Base-by-base conservation (phyloP, 2,329 filamentous ascomycete species). In the Neonectria faginata region DNA sequence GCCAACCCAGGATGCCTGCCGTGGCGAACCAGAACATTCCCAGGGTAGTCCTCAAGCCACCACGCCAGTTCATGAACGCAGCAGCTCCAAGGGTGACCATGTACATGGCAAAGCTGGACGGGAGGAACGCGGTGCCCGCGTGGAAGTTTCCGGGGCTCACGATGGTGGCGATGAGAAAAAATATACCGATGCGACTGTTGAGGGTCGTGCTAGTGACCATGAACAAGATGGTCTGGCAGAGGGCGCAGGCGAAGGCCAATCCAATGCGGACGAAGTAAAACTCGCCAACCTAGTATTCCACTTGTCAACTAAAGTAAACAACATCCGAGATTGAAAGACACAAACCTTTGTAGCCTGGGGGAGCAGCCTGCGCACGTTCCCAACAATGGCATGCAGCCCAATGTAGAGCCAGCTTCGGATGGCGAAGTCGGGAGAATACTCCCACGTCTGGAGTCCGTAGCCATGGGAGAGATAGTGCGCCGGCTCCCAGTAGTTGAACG, bases 401-500 rank as follows among this genome's bases (percentile, higher is more conserved):
- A 97, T 85, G 75, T 99, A 99, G 22, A 94, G 84, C 96, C 96
- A 99, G 81, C 94, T 97, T 67, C 96, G 90, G 72, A 99, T 97
- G 55, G 94, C 92, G 80, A 92, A 98, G 62, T 95, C 91, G 5
- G 96, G 96, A 1, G 95, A 97, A 80, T 98, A 99, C 79, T 99
- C 96, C 96, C 96, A 99, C 1, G 96, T 99, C 82, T 99, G 94
- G 55, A 97, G 85, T 42, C 95, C 96, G 75, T 97, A 95, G 73
- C 93, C 92, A 82, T 97, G 94, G 64, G 89, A 91, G 29, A 99
- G 86, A 79, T 97, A 99, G 79, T 99, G 96, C 0, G 94, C 89
- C 0, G 96, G 95, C 75, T 99, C 96, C 94, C 95, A 99, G 83
- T 97, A 99, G 79, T 99, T 99, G 86, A 97, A 99, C 11, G 95